These are phyloP conservation scores for Eucalyptus cloeziana DNA, from an alignment of 345 rosid genomes.

Conservation along the genomic window DNA sequence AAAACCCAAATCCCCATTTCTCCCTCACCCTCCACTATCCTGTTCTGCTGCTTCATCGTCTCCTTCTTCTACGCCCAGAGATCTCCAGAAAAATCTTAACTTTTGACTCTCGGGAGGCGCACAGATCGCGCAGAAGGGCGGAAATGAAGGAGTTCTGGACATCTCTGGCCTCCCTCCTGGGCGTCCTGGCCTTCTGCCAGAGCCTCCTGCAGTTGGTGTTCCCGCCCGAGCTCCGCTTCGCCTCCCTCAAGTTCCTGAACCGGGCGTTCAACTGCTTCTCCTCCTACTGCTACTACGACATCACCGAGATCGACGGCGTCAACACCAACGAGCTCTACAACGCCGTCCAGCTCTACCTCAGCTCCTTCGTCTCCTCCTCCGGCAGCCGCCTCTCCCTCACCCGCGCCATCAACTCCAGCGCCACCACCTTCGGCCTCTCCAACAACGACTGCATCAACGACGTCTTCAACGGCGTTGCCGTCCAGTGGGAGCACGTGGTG, in stretches of 20 bases:
- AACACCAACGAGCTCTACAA: slow-evolving; percentile 97
- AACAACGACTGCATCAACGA: slow-evolving; percentile 76
- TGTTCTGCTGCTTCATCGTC: not conserved
- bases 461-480: slow-evolving; percentile 35
- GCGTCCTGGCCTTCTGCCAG: slow-evolving; percentile 81
- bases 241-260: slow-evolving; percentile 42
- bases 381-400: slow-evolving; percentile 84
- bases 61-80: not conserved
- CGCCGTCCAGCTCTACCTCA: slow-evolving; percentile 96
- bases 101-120: not conserved
- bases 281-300: slow-evolving; percentile 75
- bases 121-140: not conserved
- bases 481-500: slow-evolving; percentile 92
- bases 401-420: slow-evolving; percentile 76
- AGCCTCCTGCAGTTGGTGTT: slow-evolving; percentile 53
- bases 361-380: slow-evolving; percentile 59
- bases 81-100: not conserved
- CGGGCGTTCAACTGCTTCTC: slow-evolving; percentile 44
- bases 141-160: slow-evolving; percentile 79
- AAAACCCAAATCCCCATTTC: not conserved
- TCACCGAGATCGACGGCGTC: slow-evolving; percentile 90
- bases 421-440: slow-evolving; percentile 78
- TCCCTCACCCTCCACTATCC: not conserved
- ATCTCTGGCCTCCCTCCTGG: slow-evolving; percentile 65
- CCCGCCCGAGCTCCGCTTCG: slow-evolving; percentile 88